Evolutionary conservation across 23 red algal species (phyloP).

Genomic region (Gracilaria gracilis): DNA sequence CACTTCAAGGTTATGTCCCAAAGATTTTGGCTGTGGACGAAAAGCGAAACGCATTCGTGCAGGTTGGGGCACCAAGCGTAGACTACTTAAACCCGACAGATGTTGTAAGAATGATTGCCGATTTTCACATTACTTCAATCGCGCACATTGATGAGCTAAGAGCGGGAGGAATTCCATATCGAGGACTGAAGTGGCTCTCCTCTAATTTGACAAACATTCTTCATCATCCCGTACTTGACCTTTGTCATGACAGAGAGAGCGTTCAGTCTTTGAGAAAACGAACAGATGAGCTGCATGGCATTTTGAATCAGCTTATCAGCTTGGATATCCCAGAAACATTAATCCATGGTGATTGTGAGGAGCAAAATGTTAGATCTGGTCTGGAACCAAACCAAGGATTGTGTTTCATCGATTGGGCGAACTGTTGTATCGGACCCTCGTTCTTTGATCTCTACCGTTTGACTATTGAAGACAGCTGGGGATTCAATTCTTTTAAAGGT

Average conservation of each 20-base stretch:
- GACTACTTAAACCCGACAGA: neutral
- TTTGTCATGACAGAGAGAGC: constrained; percentile 13
- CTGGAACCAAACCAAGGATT: constrained; percentile 11
- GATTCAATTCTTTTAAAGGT: constrained; percentile 12
- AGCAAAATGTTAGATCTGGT: constrained; percentile 8
- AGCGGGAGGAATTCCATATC: constrained; percentile 1
- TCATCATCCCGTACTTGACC: constrained; percentile 13
- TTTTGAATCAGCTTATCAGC: constrained; percentile 1
- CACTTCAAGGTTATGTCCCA: neutral
- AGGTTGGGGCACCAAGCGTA: neutral
- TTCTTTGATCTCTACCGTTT: constrained; percentile 28
- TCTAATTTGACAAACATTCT: constrained; percentile 19
- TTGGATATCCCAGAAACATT: constrained; percentile 5
- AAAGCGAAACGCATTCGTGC: constrained; percentile 2
- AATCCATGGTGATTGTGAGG: constrained; percentile 16
- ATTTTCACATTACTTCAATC: constrained; percentile 14
- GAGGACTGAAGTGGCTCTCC: constrained; percentile 19
- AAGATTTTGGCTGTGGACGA: constrained; percentile 23
- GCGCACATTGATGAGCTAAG: constrained; percentile 2
- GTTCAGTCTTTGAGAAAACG: constrained; percentile 20
- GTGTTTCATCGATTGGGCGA: constrained; percentile 35
- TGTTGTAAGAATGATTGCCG: constrained; percentile 3
- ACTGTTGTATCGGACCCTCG: constrained; percentile 16
- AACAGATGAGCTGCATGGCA: neutral
- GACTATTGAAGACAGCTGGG: constrained; percentile 15